A percentile compares a stretch with the other conserved stretches of the same genome.
phyloP scores from a whole-genome alignment of 2,329 filamentous ascomycete genomes.

The Aspergillus sp. region DNA sequence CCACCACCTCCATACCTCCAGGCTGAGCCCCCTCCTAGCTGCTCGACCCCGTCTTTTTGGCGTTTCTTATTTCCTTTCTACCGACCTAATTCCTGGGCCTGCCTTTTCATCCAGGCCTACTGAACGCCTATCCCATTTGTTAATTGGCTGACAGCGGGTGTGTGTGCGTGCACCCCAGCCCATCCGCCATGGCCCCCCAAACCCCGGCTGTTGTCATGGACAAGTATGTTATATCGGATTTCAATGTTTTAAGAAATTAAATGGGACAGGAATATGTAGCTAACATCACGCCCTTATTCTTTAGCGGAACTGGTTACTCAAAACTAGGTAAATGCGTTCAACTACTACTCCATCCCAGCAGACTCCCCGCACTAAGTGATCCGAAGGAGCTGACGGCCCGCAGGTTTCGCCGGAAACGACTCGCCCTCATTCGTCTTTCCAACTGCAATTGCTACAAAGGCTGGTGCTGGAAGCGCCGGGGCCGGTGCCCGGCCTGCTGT shows the following conservation, averaged over 20 bases:
- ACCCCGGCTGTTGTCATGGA: conserved; percentile 99
- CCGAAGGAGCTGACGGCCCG: conserved; percentile 34
- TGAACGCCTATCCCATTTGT: conserved; percentile 1
- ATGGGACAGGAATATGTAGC: conserved; percentile 35
- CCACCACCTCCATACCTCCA: conserved; percentile 4
- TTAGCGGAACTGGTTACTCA: conserved; percentile 97
- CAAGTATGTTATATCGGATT: conserved; percentile 71
- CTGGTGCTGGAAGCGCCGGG: conserved; percentile 64
- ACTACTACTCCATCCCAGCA: conserved; percentile 6
- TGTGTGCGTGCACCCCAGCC: conserved; percentile 18
- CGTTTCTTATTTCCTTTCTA: conserved; percentile 4
- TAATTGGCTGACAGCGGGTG: conserved; percentile 18
- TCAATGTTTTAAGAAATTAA: conserved; percentile 6
- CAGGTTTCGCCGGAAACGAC: conserved; percentile 98
- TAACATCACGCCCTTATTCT: conserved; percentile 36
- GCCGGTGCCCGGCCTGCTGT: conserved; percentile 83
- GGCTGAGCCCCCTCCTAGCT: conserved; percentile 9
- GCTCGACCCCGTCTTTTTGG: conserved; percentile 6
- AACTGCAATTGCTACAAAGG: conserved; percentile 96
- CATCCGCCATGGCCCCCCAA: conserved; percentile 80
- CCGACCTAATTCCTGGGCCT: not conserved
- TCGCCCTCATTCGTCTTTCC: conserved; percentile 99
- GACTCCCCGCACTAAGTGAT: conserved; percentile 8
- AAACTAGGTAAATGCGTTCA: conserved; percentile 75
- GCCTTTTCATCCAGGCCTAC: not conserved